Base-by-base conservation (phyloP, 257 asterid species). In the Penstemon eatonii region DNA sequence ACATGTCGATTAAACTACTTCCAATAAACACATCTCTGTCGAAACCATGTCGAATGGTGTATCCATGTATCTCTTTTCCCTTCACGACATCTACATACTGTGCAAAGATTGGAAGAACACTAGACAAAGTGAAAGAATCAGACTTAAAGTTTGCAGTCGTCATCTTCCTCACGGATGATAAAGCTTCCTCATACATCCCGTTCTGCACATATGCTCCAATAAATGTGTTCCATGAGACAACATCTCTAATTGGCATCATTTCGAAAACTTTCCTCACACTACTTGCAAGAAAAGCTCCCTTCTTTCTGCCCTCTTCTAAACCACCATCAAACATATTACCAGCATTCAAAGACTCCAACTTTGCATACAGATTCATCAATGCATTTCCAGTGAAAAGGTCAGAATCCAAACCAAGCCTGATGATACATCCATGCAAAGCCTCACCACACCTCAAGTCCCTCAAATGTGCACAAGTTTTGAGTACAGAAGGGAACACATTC, bases 1-100 rank as follows among this genome's bases (percentile, higher is more conserved):
- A 93, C 96, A 93, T 87, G 74, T 90, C 99, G 41, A 86, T 86
- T 90, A 93, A 90, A 74, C 96, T 85, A 63, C 99, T 93, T 36
- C 82, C 86, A 4, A 90, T 74, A 66, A 78, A 93, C 25, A 81
- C 77, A 68, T 93, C 96, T 55, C 66, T 77, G 60, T 83, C 95
- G 60, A 80, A 80, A 54, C 87, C 82, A 52, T 87, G 92, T 57
- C 97, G 75, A 51, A 83, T 71, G 11, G 87, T 80, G 73, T 84
- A 93, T 25, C 96, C 91, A 71, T 93, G 99, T 69, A 93, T 79
- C 81, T 88, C 99, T 81, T 85, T 90, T 53, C 96, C 99, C 76
- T 84, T 93, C 80, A 69, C 55, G 54, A 83, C 76, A 67, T 90
- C 81, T 6, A 74, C 86, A 59, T 73, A 46, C 67, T 77, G 75